Conservation (phyloP, 495 filamentous ascomycete species). For the Penicillium flavigenum region DNA sequence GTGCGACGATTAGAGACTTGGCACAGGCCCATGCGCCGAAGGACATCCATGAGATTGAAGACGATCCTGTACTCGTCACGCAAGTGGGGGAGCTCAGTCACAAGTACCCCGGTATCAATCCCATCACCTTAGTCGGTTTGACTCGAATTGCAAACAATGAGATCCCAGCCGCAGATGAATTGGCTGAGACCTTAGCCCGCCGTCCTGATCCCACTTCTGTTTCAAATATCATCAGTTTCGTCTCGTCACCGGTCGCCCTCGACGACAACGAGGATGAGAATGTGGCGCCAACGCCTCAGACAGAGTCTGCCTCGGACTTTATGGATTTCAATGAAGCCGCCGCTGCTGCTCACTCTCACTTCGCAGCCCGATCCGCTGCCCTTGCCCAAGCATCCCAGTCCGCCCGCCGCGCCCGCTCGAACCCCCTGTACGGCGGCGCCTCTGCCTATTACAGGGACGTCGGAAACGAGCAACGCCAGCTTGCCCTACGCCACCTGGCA, state of each 20-base stretch:
- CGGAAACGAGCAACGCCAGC: slow-evolving; percentile 52
- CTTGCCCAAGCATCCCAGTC: slow-evolving; percentile 60
- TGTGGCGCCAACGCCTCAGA: background rate
- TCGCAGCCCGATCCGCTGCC: slow-evolving; percentile 45
- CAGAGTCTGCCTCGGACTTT: slow-evolving; percentile 4
- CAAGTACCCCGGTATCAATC: slow-evolving; percentile 52
- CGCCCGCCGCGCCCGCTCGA: slow-evolving; percentile 62
- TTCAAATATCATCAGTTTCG: slow-evolving; percentile 43
- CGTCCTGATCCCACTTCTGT: slow-evolving; percentile 32
- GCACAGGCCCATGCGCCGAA: slow-evolving; percentile 35
- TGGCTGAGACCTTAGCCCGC: slow-evolving; percentile 52
- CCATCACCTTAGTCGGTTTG: slow-evolving; percentile 47
- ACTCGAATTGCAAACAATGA: slow-evolving; percentile 56
- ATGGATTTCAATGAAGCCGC: slow-evolving; percentile 30
- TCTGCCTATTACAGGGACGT: slow-evolving; percentile 64
- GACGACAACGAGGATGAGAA: slow-evolving; percentile 30
- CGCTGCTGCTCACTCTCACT: slow-evolving; percentile 38
- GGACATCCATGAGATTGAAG: slow-evolving; percentile 33
- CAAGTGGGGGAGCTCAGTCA: slow-evolving; percentile 53
- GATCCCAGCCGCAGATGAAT: slow-evolving; percentile 54
- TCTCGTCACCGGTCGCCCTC: slow-evolving; percentile 32
- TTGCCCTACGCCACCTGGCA: slow-evolving; percentile 43
- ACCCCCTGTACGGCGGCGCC: slow-evolving; percentile 63
- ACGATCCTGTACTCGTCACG: slow-evolving; percentile 45
- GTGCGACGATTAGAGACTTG: slow-evolving; percentile 55